Conservation (phyloP, 2,329 filamentous ascomycete genomes). For the Exophiala oligosperma region DNA sequence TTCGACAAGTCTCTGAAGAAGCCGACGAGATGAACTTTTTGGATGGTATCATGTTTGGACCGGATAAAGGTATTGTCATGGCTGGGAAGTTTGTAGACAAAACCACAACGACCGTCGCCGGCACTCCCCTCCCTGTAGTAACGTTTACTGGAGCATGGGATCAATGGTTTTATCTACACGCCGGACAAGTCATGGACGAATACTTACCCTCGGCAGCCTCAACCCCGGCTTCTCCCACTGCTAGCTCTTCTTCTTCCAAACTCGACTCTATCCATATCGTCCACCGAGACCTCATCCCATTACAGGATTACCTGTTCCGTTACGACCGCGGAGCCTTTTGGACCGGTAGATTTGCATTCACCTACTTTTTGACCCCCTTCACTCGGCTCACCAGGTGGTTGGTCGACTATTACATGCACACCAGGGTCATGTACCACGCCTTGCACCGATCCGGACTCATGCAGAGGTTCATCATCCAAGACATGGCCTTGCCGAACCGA, state of each 20-base stretch:
- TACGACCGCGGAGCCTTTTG: constrained; percentile 67
- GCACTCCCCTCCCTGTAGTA: constrained; percentile 7
- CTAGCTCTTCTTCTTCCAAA: too few relatives aligned
- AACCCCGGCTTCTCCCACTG: not conserved
- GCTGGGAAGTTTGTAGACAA: constrained; percentile 57
- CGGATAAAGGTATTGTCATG: constrained; percentile 57
- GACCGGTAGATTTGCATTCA: constrained; percentile 61
- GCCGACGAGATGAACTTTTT: constrained; percentile 46
- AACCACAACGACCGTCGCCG: constrained; percentile 25
- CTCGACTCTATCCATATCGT: not conserved
- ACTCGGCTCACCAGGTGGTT: constrained; percentile 59
- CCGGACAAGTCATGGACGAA: constrained; percentile 12
- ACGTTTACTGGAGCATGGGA: constrained; percentile 37
- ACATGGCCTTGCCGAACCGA: constrained; percentile 59
- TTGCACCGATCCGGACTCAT: constrained; percentile 60
- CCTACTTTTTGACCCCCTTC: constrained; percentile 63
- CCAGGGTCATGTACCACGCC: constrained; percentile 62
- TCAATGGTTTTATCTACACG: constrained; percentile 54
- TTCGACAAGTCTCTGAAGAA: constrained; percentile 41
- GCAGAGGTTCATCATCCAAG: constrained; percentile 61
- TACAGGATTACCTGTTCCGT: constrained; percentile 41
- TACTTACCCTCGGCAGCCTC: too few relatives aligned
- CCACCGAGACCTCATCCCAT: constrained; percentile 32
- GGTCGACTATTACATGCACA: constrained; percentile 62
- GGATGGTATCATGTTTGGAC: constrained; percentile 52